Evolutionary conservation across 169 alveolate species (phyloP), one percentile per base, ranked within the genome.

Genomic region (Plasmodium blacklocki): DNA sequence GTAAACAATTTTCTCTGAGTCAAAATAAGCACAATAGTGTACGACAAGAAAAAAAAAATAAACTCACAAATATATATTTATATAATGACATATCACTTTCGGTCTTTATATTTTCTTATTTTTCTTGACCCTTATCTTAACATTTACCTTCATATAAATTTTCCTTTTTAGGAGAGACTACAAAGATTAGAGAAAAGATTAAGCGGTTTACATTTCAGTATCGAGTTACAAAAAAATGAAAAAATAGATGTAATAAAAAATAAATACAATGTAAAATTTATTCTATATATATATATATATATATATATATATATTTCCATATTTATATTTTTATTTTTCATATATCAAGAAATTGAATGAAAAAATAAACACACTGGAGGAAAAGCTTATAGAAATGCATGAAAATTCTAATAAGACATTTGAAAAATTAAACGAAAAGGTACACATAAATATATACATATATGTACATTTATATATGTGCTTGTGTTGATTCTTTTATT

Each of bases 181-280:
- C 89, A 78, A 68, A 64, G 89, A 32, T 73, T 78, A 59, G 89
- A 78, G 47, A 78, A 78, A 59, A 64, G 89, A 78, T 60, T 78
- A 3, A 78, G 89, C 43, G 89, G 89, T 9, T 68, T 78, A 78
- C 89, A 78, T 43, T 78, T 78, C 47, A 64, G 76, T 59, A 78
- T 78, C 47, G 89, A 78, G 54, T 78, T 78, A 56, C 89, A 78
- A 59, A 78, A 78, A 78, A 78, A 78, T 78, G 89, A 78, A 78
- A 78, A 78, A 71, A 67, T 78, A 26, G 89, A 78, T 9, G 89
- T 78, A 78, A 78, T 66, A 49, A 78, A 64, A 29, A 52, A 18
- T 26, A 71, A 70, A 43, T 5, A 63, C 39, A 76, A 76, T 18
- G 43, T 21, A 15, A 18, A 23, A 74, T 52, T 15, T 52, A 60